Conservation (phyloP, 2,329 filamentous ascomycete species). For the Chaetomiaceae sp. region DNA sequence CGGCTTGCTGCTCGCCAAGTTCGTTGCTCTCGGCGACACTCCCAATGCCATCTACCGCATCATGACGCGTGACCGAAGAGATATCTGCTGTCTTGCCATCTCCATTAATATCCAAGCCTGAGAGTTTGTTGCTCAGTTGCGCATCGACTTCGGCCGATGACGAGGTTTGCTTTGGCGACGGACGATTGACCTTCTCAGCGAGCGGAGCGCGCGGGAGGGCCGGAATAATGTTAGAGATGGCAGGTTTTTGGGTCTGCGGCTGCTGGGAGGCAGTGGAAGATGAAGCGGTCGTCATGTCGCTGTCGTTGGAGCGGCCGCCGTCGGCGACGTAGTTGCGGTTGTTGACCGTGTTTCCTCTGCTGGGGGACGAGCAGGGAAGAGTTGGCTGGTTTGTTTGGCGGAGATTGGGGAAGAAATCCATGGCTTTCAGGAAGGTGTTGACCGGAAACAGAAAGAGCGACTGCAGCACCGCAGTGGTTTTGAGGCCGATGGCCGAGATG, state of each 20-base stretch:
- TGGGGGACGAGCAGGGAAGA: constrained; percentile 13
- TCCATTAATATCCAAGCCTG: constrained; percentile 7
- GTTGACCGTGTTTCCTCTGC: not conserved
- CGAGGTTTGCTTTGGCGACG: not conserved
- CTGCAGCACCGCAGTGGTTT: constrained; percentile 23
- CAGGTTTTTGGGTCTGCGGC: constrained; percentile 5
- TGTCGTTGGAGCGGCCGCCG: constrained; percentile 3
- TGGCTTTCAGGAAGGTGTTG: constrained; percentile 16
- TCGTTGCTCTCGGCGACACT: not conserved
- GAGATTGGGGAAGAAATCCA: constrained; percentile 15
- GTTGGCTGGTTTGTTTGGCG: constrained; percentile 10
- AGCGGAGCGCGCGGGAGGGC: constrained; percentile 15
- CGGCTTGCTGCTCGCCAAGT: not conserved
- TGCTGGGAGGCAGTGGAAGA: constrained; percentile 9
- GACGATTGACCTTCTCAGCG: constrained; percentile 15
- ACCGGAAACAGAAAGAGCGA: constrained; percentile 23
- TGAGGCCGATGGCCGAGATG: constrained; percentile 21
- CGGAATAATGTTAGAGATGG: constrained; percentile 16
- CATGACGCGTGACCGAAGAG: not conserved
- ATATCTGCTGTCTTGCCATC: not conserved
- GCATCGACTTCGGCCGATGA: not conserved
- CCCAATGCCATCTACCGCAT: not conserved
- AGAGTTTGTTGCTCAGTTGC: constrained; percentile 7
- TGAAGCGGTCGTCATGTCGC: constrained; percentile 10
- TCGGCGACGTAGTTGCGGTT: constrained; percentile 1